Base-by-base conservation (phyloP, 164 flowering plant species). In the Euptelea pleiosperma region DNA sequence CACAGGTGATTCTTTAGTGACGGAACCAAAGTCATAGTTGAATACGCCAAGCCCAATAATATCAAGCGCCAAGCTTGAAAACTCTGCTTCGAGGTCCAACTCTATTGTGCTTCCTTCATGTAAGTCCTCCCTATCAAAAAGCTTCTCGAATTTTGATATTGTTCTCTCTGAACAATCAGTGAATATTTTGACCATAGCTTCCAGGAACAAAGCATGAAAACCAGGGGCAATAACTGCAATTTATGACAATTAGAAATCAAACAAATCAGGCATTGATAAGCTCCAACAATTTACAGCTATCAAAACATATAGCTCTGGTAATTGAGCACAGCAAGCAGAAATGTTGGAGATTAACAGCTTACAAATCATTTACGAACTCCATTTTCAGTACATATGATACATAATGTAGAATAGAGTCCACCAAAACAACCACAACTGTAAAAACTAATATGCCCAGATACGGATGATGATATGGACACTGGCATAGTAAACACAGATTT, bases 21-120 rank as follows among this genome's bases (percentile, higher is more conserved):
- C 83, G 55, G 97, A 93, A 68, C 97, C 96, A 72, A 93, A 93
- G 75, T 87, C 97, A 73, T 79, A 86, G 77, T 93, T 93, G 73
- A 93, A 93, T 60, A 93, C 89, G 35, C 92, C 82, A 56, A 93
- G 90, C 35, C 97, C 97, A 67, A 93, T 90, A 36, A 93, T 86
- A 69, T 90, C 98, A 59, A 93, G 94, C 34, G 97, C 97, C 76
- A 93, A 83, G 76, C 75, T 93, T 52, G 97, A 90, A 71, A 93
- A 93, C 64, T 93, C 98, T 52, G 96, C 90, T 73, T 93, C 98
- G n/a, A 93, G 85, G 73, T 93, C 96, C 77, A 87, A 68, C 70
- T 86, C 94, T 65, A 93, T 73, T 46, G 58, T 41, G 14, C 69
- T 43, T 15, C 55, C 65, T 18, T 70, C 80, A 47, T 5, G 44